A percentile compares a stretch with the other conserved stretches of the same genome.
Evolutionary conservation across 306 rosid genomes (phyloP).

Genomic region (Prunus kanzakura): DNA sequence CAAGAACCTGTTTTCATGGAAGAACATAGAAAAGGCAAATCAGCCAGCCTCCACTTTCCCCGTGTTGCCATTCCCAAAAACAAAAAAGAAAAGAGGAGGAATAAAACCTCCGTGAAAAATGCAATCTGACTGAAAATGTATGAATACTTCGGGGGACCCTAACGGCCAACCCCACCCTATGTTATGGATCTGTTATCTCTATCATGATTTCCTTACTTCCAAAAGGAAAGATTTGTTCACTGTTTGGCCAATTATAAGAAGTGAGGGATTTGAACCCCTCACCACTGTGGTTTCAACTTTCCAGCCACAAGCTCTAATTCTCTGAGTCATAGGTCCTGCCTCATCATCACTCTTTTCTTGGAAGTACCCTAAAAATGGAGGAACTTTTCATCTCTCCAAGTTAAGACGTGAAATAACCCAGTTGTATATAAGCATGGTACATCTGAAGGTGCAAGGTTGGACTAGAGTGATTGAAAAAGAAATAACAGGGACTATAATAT

Average conservation of each 20-base stretch:
- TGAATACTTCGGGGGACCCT: not conserved
- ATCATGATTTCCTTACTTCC: not conserved
- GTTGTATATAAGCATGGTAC: not conserved
- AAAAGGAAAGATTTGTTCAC: not conserved
- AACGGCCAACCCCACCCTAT: not conserved
- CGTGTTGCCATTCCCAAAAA: not conserved
- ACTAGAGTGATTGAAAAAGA: not conserved
- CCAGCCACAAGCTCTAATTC: not conserved
- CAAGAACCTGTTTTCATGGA: slow-evolving; percentile 50
- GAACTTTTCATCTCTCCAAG: not conserved
- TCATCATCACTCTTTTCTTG: not conserved
- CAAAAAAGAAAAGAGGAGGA: not conserved
- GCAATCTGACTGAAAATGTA: not conserved
- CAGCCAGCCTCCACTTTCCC: not conserved
- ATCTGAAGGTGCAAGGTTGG: not conserved
- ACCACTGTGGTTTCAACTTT: not conserved
- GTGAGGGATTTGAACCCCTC: not conserved
- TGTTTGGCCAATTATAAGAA: not conserved
- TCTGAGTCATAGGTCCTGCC: not conserved
- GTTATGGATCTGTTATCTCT: not conserved
- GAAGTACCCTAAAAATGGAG: not conserved
- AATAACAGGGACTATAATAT: not conserved
- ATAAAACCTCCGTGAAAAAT: not conserved
- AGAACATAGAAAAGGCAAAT: not conserved
- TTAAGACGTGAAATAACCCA: not conserved